Conservation (phyloP, 768 basidiomycete species). For the Suillus lakei region DNA sequence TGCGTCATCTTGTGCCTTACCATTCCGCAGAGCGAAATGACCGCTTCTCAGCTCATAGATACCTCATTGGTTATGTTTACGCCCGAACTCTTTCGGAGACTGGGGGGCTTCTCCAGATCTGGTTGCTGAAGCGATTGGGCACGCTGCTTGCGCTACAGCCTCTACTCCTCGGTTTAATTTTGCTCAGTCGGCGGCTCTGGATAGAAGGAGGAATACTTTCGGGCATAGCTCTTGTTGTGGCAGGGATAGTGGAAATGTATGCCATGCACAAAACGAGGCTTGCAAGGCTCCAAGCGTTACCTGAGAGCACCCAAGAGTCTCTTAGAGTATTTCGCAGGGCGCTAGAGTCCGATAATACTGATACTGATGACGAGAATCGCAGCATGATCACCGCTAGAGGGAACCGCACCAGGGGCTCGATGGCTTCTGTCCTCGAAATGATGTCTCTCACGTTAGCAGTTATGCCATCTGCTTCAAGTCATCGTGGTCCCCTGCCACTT, state of each 20-base stretch:
- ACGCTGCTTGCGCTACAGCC: slow-evolving; percentile 77
- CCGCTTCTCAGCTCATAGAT: slow-evolving; percentile 67
- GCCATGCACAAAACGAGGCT: slow-evolving; percentile 51
- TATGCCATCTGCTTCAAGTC: slow-evolving; percentile 60
- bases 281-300: slow-evolving; percentile 55
- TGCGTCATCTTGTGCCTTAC: slow-evolving; percentile 33
- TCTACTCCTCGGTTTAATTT: slow-evolving; percentile 72
- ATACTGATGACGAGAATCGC: slow-evolving; percentile 54
- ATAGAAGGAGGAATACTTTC: slow-evolving; percentile 69
- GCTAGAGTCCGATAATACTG: slow-evolving; percentile 42
- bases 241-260: slow-evolving; percentile 67
- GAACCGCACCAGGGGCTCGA: slow-evolving; percentile 63
- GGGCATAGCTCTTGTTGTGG: slow-evolving; percentile 56
- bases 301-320: slow-evolving; percentile 60
- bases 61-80: slow-evolving; percentile 78
- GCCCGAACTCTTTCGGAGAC: slow-evolving; percentile 75
- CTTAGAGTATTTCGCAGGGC: slow-evolving; percentile 55
- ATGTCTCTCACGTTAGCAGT: slow-evolving; percentile 81
- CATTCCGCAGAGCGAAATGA: background rate
- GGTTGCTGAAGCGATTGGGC: slow-evolving; percentile 75
- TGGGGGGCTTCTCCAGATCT: slow-evolving; percentile 74
- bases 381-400: slow-evolving; percentile 47
- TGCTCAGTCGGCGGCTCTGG: slow-evolving; percentile 71
- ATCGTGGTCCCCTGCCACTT: slow-evolving; percentile 67
- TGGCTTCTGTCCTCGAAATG: slow-evolving; percentile 85